Percentiles rank a stretch among this genome's conserved stretches.
phyloP scores from a whole-genome alignment of 192 early-diverging fungal genomes.

The Rhizoclosmatium globosum region DNA sequence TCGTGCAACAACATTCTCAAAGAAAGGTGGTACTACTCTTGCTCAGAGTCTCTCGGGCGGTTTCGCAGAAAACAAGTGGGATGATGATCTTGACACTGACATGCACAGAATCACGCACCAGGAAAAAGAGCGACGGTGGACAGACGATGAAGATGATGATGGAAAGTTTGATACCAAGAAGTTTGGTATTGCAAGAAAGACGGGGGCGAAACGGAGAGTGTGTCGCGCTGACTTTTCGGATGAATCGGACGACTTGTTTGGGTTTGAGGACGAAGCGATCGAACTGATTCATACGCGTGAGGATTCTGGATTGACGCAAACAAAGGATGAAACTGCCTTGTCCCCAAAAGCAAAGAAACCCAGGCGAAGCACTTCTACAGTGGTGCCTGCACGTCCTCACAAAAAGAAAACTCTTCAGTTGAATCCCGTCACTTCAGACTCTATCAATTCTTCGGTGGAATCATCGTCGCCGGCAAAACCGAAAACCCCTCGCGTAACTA shows the following conservation, averaged over 20 bases:
- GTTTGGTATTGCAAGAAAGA: neutral
- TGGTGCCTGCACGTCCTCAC: neutral
- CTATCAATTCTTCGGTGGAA: too few relatives aligned
- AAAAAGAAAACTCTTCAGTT: neutral
- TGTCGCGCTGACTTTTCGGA: slow-evolving; percentile 20
- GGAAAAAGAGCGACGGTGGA: slow-evolving; percentile 18
- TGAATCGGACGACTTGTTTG: neutral
- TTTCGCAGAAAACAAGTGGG: neutral
- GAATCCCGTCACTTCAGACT: neutral
- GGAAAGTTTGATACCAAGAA: too few relatives aligned
- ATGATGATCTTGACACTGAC: neutral
- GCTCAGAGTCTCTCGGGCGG: neutral
- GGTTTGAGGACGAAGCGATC: neutral
- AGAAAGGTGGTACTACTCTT: neutral
- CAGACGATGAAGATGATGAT: slow-evolving; percentile 24
- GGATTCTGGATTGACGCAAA: slow-evolving; percentile 2
- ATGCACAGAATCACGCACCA: neutral
- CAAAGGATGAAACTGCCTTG: neutral
- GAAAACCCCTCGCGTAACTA: neutral
- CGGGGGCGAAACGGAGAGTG: neutral
- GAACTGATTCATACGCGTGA: neutral
- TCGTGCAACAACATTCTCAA: neutral
- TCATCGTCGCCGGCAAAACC: neutral
- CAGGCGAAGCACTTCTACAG: neutral
- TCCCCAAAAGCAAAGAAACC: neutral